Evolutionary conservation across 2,329 filamentous ascomycete species (phyloP).

Genomic region (Fusarium chuoi): DNA sequence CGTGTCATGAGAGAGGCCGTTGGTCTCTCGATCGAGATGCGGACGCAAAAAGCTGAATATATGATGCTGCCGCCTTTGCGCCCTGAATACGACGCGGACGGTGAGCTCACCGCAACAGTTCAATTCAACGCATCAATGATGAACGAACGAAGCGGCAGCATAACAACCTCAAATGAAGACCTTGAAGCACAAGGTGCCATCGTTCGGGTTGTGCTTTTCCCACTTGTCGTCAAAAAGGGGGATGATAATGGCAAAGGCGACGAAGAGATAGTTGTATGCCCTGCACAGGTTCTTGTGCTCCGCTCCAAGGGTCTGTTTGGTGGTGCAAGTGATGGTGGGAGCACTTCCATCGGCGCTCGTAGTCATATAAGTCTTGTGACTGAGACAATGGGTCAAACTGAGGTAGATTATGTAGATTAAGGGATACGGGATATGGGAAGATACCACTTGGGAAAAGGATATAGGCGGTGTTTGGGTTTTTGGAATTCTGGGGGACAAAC

Average conservation of each 20-base stretch:
- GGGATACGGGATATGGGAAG: conserved; percentile 43
- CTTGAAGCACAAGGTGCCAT: conserved; percentile 80
- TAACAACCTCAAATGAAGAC: conserved; percentile 73
- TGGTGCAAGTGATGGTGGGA: conserved; percentile 64
- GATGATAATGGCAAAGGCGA: conserved; percentile 88
- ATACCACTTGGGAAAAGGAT: conserved; percentile 35
- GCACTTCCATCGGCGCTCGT: conserved; percentile 53
- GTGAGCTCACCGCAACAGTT: conserved; percentile 87
- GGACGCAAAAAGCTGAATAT: conserved; percentile 94
- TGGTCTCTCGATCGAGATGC: conserved; percentile 94
- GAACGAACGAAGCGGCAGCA: conserved; percentile 85
- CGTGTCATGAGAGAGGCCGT: conserved; percentile 91
- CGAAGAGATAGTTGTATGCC: conserved; percentile 94
- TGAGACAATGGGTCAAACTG: conserved; percentile 46
- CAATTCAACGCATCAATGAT: conserved; percentile 93
- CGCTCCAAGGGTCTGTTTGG: conserved; percentile 55
- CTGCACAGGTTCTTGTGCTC: conserved; percentile 90
- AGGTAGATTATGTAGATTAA: conserved; percentile 50
- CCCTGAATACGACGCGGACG: conserved; percentile 93
- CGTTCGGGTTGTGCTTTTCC: conserved; percentile 94
- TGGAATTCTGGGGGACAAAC: conserved; percentile 8
- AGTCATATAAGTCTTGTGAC: conserved; percentile 53
- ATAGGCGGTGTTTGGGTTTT: conserved; percentile 29
- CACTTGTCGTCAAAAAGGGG: conserved; percentile 94
- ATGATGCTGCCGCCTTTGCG: conserved; percentile 97